Evolutionary conservation across 176 grass and related monocot species (phyloP).

Genomic region (Zizania latifolia): DNA sequence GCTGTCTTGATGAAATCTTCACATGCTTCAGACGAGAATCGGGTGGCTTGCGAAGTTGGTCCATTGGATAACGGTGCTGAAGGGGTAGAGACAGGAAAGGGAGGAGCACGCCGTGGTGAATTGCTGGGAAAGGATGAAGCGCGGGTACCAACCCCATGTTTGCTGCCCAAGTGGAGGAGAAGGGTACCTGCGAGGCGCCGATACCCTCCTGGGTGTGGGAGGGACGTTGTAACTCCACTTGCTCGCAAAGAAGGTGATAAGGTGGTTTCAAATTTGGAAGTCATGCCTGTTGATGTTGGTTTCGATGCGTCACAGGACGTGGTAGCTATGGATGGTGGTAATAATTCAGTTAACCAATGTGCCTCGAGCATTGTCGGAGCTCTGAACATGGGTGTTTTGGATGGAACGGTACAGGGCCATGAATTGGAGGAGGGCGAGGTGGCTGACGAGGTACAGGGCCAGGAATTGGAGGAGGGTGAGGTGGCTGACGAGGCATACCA

Average conservation of each 20-base stretch:
- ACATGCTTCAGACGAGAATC: not conserved
- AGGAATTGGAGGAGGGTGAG: conserved; percentile 13
- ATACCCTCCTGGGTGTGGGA: conserved; percentile 4
- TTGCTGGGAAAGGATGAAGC: not conserved
- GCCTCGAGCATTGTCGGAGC: not conserved
- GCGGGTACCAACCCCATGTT: not conserved
- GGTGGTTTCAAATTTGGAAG: not conserved
- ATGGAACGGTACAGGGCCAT: not conserved
- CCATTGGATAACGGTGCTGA: not conserved
- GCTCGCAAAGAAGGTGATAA: not conserved
- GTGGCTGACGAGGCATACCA: not conserved
- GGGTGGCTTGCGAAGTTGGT: not conserved
- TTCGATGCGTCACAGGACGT: not conserved
- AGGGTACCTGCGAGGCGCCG: not conserved
- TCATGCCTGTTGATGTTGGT: not conserved
- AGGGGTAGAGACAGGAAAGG: not conserved
- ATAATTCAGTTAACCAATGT: not conserved
- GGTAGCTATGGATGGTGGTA: not conserved
- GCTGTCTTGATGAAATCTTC: not conserved
- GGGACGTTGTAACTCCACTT: not conserved
- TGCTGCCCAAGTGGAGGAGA: not conserved
- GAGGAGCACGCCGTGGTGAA: not conserved
- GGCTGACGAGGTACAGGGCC: not conserved
- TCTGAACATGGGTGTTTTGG: not conserved
- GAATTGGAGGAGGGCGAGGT: conserved; percentile 22